These are phyloP conservation scores for Blastomyces emzantsi DNA, from an alignment of 2,329 filamentous ascomycete genomes.

Conservation along the genomic window DNA sequence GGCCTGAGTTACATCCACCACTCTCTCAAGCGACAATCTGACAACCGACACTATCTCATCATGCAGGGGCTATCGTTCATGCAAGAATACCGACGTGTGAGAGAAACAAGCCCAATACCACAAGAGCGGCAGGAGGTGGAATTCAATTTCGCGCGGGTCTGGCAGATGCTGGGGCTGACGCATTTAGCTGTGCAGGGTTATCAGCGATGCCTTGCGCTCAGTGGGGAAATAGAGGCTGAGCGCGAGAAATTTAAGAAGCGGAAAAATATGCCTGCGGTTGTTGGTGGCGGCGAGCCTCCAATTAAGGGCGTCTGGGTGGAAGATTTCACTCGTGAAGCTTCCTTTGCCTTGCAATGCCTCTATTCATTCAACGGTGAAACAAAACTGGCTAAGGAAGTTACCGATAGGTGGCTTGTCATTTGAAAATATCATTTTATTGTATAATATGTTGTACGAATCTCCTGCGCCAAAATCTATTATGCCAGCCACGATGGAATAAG, in stretches of 20 bases:
- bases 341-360: conserved; percentile 63
- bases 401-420: conserved; percentile 50
- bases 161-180: conserved; percentile 63
- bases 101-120: conserved; percentile 38
- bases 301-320: conserved; percentile 31
- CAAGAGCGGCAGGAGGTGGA: conserved; percentile 62
- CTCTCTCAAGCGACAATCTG: conserved; percentile 76
- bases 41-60: conserved; percentile 81
- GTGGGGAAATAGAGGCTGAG: conserved; percentile 37
- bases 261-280: conserved; percentile 36
- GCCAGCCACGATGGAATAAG: neutral
- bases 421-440: conserved; percentile 19
- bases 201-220: conserved; percentile 46
- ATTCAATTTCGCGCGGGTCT: conserved; percentile 69
- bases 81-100: conserved; percentile 59
- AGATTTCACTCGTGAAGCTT: conserved; percentile 60
- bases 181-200: conserved; percentile 69
- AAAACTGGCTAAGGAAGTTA: conserved; percentile 51
- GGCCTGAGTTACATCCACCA: conserved; percentile 81
- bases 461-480: neutral
- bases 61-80: conserved; percentile 78
- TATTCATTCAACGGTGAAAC: conserved; percentile 57
- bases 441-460: neutral
- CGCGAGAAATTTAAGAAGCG: conserved; percentile 14
- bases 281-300: conserved; percentile 24